Evolutionary conservation across 2,329 filamentous ascomycete genomes (phyloP).

Genomic region (Fusarium coffeatum): DNA sequence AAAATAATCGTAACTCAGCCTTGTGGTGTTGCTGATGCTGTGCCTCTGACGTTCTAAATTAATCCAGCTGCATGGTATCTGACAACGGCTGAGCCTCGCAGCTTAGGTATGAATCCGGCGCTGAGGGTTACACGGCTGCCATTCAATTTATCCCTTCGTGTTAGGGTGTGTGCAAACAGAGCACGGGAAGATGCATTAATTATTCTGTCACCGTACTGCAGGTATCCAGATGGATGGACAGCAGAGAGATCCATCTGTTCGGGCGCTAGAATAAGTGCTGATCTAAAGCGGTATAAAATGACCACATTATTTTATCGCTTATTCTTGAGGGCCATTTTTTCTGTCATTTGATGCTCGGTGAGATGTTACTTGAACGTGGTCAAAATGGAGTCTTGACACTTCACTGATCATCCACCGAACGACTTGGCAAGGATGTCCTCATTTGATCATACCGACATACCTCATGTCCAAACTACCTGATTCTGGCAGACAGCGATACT

Average conservation of each 20-base stretch:
- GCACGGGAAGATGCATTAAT: background rate
- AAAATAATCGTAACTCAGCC: constrained; percentile 9
- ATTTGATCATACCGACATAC: background rate
- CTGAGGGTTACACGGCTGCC: constrained; percentile 26
- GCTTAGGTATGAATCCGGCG: constrained; percentile 33
- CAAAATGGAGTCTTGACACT: background rate
- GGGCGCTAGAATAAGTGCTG: background rate
- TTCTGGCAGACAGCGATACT: background rate
- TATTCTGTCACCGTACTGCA: too few species aligned
- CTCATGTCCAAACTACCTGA: background rate
- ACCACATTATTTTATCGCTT: background rate
- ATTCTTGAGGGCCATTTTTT: background rate
- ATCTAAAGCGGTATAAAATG: background rate
- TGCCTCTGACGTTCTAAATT: constrained; percentile 13
- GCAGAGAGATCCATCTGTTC: background rate
- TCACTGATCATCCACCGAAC: constrained; percentile 2
- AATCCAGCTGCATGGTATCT: constrained; percentile 2
- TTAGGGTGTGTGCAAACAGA: background rate
- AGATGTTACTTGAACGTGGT: background rate
- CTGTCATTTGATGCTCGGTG: background rate
- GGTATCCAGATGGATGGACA: background rate
- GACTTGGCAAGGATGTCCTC: constrained; percentile 7
- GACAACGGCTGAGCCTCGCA: constrained; percentile 24
- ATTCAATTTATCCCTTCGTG: background rate
- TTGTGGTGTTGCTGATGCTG: constrained; percentile 28